These are phyloP conservation scores for Colletotrichum sp. DNA, from an alignment of 2,329 filamentous ascomycete genomes.

Conservation along the genomic window DNA sequence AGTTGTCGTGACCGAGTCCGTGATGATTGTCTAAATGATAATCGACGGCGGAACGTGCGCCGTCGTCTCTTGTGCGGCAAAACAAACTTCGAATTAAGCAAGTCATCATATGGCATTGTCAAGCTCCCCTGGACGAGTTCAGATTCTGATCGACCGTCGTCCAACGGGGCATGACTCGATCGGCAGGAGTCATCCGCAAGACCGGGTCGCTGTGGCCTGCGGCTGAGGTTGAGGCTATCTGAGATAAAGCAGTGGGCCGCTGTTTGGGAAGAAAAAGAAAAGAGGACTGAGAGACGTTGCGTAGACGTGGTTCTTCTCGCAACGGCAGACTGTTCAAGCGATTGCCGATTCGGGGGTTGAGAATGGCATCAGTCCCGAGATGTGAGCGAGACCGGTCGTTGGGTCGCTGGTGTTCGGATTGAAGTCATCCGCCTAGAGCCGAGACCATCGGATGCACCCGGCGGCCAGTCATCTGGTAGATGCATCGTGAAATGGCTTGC, in stretches of 20 bases:
- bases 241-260: background rate
- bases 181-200: background rate
- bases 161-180: constrained; percentile 5
- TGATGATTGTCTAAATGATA: background rate
- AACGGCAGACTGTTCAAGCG: background rate
- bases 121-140: background rate
- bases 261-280: background rate
- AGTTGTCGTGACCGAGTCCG: background rate
- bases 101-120: background rate
- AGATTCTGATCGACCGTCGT: constrained; percentile 1
- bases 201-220: background rate
- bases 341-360: background rate
- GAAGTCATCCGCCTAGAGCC: background rate
- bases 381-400: background rate
- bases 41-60: background rate
- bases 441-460: background rate
- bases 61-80: background rate
- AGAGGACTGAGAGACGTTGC: background rate
- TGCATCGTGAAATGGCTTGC: constrained; percentile 8
- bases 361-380: background rate
- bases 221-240: background rate
- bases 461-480: background rate
- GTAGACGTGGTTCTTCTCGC: background rate
- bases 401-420: background rate
- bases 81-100: constrained; percentile 1